Evolutionary conservation across 495 filamentous ascomycete species (phyloP), one percentile per base, ranked within the genome.

Genomic region (Penicillium arizonense): DNA sequence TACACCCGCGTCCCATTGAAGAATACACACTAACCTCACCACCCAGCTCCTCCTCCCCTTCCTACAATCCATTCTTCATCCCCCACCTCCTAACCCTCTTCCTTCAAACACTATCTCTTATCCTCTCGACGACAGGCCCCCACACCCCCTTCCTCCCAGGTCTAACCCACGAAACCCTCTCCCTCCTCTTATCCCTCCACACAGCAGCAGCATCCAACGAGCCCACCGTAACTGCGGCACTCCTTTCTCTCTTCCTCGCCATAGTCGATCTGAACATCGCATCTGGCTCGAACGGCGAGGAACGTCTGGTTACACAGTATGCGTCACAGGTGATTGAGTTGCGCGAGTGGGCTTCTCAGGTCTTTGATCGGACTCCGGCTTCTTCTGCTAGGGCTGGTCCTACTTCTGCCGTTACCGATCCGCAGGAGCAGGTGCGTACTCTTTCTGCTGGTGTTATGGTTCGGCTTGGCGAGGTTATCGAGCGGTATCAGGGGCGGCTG

Each of bases 381-480:
- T 45, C 47, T 12, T 7, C 43, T 28, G 52, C 20, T 5, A 38
- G 35, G 44, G 12, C 50, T 35, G 43, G 23, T 16, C 37, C 52
- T 2, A 16, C 74, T 3, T 43, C 48, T 9, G 82, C 90, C 79
- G 83, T 55, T 8, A 53, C 47, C 32, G 67, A 72, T 53, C 65
- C 67, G 32, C 61, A 68, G 54, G 67, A 75, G 44, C 67, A 76
- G 34, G 63, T 71, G 41, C 61, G 78, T 23, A 72, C 71, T 5
- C 13, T 98, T 58, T 87, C 91, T 23, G 94, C 94, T 2, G 91
- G 87, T 1, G 84, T 96, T 38, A 71, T 97, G 70, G 81, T 96
- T 18, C 86, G 85, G 59, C 70, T 88, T 48, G 81, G 82, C 34
- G 91, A 96, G 70, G 82, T 88, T 30, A 83, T 92, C 37, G 88